Percentiles rank a stretch among this genome's conserved stretches.
Conservation (phyloP, 2,329 filamentous ascomycete species). For the Diplodia mutila region DNA sequence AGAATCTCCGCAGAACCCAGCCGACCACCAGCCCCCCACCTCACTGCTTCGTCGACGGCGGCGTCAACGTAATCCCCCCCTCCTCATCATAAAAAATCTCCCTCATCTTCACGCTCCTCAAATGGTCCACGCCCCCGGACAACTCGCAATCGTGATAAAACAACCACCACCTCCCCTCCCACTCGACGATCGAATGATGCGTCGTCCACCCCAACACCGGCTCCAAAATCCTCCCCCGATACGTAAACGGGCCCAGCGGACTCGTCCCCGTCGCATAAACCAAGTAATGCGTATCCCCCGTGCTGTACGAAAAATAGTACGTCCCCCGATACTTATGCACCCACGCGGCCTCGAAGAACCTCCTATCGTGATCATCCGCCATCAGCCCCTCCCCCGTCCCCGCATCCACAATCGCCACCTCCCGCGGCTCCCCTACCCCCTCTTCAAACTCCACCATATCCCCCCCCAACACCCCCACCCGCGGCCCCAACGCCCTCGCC, state of each 20-base stretch:
- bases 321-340: slow-evolving; percentile 71
- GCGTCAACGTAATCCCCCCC: slow-evolving; percentile 59
- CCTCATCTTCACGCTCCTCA: slow-evolving; percentile 73
- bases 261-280: slow-evolving; percentile 68
- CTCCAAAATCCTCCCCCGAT: slow-evolving; percentile 71
- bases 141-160: slow-evolving; percentile 77
- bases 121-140: slow-evolving; percentile 69
- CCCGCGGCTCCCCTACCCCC: slow-evolving; percentile 53
- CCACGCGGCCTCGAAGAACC: slow-evolving; percentile 84
- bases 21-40: neutral
- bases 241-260: slow-evolving; percentile 74
- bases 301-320: slow-evolving; percentile 80
- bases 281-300: slow-evolving; percentile 75
- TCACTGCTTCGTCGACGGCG: slow-evolving; percentile 19
- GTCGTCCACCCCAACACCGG: slow-evolving; percentile 82
- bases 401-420: slow-evolving; percentile 66
- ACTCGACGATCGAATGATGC: slow-evolving; percentile 78
- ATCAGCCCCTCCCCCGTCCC: slow-evolving; percentile 61
- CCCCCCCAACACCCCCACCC: slow-evolving; percentile 65
- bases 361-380: slow-evolving; percentile 70
- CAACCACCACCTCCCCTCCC: slow-evolving; percentile 70
- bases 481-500: slow-evolving; percentile 63
- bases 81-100: slow-evolving; percentile 73
- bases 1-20: too few relatives aligned
- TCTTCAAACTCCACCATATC: slow-evolving; percentile 66